Conservation (phyloP, 2,329 filamentous ascomycete species). For the Coniochaeta ligniaria region DNA sequence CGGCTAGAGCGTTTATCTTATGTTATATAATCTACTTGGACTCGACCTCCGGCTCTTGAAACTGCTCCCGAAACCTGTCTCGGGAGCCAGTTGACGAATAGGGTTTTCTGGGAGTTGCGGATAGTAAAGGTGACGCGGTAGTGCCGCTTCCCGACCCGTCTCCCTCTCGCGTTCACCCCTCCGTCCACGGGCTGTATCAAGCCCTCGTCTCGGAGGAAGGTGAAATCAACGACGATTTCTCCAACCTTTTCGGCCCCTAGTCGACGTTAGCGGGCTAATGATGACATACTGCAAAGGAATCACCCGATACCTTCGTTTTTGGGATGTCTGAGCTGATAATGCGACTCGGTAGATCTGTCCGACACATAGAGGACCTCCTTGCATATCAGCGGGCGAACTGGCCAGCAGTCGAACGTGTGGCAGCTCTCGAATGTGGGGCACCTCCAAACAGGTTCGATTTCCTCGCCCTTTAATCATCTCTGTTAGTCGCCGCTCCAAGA, state of each 20-base stretch:
- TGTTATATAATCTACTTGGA: no score
- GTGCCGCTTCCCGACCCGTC: slow-evolving; percentile 6
- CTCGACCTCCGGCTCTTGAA: no score
- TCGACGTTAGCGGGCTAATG: no score
- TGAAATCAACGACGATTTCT: slow-evolving; percentile 18
- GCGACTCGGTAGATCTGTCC: slow-evolving; percentile 9
- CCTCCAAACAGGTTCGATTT: slow-evolving; percentile 7
- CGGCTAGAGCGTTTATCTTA: no score
- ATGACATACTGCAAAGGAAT: no score
- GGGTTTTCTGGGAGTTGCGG: no score
- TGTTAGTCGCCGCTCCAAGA: neutral
- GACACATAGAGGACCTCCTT: slow-evolving; percentile 12
- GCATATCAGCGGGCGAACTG: slow-evolving; percentile 9
- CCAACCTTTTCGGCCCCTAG: slow-evolving; percentile 15
- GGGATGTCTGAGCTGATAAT: slow-evolving; percentile 11
- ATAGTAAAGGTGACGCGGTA: slow-evolving; percentile 16
- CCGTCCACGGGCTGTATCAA: slow-evolving; percentile 9
- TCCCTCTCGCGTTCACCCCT: neutral
- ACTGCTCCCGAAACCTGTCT: no score
- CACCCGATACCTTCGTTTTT: slow-evolving; percentile 4
- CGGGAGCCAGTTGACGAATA: no score
- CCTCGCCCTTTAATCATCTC: neutral
- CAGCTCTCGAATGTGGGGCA: slow-evolving; percentile 4
- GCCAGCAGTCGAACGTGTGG: slow-evolving; percentile 7
- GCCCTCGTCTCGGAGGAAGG: slow-evolving; percentile 13